These are phyloP conservation scores for Rhynchospora tenuis DNA, from an alignment of 176 grass and related monocot species.

Conservation along the genomic window DNA sequence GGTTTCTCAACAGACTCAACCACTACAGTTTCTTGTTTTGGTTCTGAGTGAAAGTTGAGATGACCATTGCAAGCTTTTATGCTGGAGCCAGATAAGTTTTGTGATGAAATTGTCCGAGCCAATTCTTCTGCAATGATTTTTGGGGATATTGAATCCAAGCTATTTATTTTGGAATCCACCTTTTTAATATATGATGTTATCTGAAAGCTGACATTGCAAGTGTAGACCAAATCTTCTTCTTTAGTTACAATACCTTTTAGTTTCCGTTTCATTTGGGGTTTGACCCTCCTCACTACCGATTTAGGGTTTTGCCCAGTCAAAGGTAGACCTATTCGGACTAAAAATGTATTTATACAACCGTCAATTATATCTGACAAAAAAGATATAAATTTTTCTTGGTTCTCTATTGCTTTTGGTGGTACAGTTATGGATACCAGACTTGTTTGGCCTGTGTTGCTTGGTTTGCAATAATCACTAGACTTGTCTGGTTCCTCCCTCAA, in stretches of 20 bases:
- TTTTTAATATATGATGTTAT: conserved; percentile 56
- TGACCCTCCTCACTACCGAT: conserved; percentile 72
- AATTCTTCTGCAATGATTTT: conserved; percentile 76
- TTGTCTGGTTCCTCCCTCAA: conserved; percentile 31
- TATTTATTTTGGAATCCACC: conserved; percentile 27
- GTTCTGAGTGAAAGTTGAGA: conserved; percentile 78
- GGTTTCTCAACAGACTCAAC: neutral
- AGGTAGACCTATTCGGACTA: conserved; percentile 34
- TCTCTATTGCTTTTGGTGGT: conserved; percentile 34
- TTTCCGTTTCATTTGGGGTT: conserved; percentile 67
- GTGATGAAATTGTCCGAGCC: conserved; percentile 32
- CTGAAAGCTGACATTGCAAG: conserved; percentile 82
- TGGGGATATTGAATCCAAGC: conserved; percentile 48
- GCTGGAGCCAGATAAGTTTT: conserved; percentile 39
- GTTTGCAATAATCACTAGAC: conserved; percentile 35
- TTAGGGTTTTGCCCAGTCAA: conserved; percentile 53
- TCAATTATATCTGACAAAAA: conserved; percentile 60
- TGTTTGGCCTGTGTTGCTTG: conserved; percentile 38
- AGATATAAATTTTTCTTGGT: conserved; percentile 44
- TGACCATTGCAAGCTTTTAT: conserved; percentile 88
- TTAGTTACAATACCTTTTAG: conserved; percentile 18
- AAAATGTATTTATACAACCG: conserved; percentile 38
- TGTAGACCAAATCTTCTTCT: conserved; percentile 63
- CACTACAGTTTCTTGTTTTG: conserved; percentile 16
- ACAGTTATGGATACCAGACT: conserved; percentile 36